Conservation (phyloP, 768 basidiomycete genomes). For the Lactarius psammicola region DNA sequence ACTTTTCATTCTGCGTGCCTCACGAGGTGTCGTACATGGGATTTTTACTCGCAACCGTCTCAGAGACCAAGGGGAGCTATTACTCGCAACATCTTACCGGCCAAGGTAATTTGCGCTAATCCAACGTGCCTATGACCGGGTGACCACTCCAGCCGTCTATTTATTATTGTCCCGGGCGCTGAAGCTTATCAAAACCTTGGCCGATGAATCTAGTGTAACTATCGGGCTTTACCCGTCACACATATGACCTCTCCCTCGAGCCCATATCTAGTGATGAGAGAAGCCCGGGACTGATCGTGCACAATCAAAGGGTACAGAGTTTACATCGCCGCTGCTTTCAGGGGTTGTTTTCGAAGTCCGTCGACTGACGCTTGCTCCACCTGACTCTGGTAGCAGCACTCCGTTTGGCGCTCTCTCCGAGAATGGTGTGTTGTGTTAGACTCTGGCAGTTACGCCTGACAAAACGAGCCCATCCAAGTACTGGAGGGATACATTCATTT, state of each 20-base stretch:
- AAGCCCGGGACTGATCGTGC: background rate
- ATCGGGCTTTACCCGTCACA: background rate
- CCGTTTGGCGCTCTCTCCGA: background rate
- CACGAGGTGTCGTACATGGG: background rate
- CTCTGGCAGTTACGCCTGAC: background rate
- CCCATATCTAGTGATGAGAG: no score
- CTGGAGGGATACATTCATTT: background rate
- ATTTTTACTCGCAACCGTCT: background rate
- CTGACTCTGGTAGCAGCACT: background rate
- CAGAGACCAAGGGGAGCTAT: background rate
- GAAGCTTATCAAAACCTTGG: background rate
- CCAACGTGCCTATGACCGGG: background rate
- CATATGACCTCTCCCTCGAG: conserved; percentile 1
- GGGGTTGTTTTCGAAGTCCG: conserved; percentile 2
- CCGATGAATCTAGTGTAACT: background rate
- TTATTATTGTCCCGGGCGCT: background rate
- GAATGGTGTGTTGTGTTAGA: background rate
- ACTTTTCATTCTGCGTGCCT: background rate
- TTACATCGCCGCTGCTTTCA: background rate
- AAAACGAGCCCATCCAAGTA: background rate
- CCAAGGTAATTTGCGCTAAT: background rate
- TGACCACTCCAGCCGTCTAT: background rate
- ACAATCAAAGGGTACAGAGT: background rate
- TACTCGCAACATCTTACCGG: background rate
- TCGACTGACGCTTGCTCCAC: background rate